Conservation (phyloP, 2,329 filamentous ascomycete genomes). For the Myriosclerotinia duriaeana region DNA sequence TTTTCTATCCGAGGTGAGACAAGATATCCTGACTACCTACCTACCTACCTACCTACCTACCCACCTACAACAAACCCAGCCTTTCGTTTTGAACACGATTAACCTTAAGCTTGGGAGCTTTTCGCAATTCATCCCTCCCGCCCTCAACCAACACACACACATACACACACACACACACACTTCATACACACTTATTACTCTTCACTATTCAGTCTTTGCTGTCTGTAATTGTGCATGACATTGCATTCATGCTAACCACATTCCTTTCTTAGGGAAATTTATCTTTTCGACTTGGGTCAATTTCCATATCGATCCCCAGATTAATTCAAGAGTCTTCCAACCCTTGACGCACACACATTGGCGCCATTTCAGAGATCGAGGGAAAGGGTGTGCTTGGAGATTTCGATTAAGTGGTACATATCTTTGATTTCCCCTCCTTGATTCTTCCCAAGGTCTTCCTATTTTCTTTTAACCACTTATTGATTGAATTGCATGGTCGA, state of each 20-base stretch:
- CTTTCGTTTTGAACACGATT: slow-evolving; percentile 32
- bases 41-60: neutral
- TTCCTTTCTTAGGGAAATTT: slow-evolving; percentile 27
- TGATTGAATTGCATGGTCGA: slow-evolving; percentile 2
- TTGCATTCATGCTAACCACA: slow-evolving; percentile 33
- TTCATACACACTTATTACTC: too few relatives aligned
- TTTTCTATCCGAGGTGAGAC: slow-evolving; percentile 38
- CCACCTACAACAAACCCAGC: slow-evolving; percentile 27
- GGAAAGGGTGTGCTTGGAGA: slow-evolving; percentile 25
- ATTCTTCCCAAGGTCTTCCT: neutral
- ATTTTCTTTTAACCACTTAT: neutral
- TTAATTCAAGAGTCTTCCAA: slow-evolving; percentile 30
- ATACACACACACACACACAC: too few relatives aligned
- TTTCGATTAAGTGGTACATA: slow-evolving; percentile 29
- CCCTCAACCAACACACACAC: neutral
- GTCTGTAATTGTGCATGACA: slow-evolving; percentile 20
- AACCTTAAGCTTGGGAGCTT: slow-evolving; percentile 32
- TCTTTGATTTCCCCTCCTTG: neutral
- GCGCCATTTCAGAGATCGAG: slow-evolving; percentile 29
- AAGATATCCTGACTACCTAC: slow-evolving; percentile 20
- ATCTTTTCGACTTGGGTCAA: slow-evolving; percentile 29
- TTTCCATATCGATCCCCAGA: slow-evolving; percentile 32
- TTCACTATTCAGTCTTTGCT: too few relatives aligned
- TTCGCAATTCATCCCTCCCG: slow-evolving; percentile 18
- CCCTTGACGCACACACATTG: slow-evolving; percentile 22